Evolutionary conservation across 345 rosid species (phyloP).

Genomic region (Hibiscus tridactylites): DNA sequence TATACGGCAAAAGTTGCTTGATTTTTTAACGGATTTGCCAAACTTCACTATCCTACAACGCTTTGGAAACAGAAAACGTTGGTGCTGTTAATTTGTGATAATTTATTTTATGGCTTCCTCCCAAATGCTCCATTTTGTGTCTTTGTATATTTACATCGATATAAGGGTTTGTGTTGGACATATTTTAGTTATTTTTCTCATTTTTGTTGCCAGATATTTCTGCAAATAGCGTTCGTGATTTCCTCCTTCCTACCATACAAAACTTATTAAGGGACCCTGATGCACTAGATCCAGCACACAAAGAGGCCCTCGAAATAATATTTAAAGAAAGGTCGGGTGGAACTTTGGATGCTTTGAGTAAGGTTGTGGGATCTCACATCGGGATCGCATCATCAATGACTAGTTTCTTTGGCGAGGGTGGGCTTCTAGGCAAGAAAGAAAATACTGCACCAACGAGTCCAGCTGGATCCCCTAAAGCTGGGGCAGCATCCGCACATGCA

Average conservation of each 20-base stretch:
- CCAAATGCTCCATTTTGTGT: background rate
- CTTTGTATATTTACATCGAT: background rate
- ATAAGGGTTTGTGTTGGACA: background rate
- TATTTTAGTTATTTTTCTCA: background rate
- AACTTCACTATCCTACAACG: background rate
- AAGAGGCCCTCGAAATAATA: conserved; percentile 90
- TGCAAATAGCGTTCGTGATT: conserved; percentile 58
- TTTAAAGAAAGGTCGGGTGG: conserved; percentile 88
- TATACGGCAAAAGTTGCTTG: background rate
- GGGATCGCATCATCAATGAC: conserved; percentile 84
- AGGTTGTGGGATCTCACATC: conserved; percentile 93
- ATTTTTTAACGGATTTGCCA: background rate
- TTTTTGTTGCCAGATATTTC: conserved; percentile 56
- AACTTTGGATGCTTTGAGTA: conserved; percentile 66
- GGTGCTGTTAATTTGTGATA: background rate
- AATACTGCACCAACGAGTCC: conserved; percentile 22
- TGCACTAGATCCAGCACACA: conserved; percentile 89
- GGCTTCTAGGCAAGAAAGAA: conserved; percentile 78
- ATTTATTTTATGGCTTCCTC: background rate
- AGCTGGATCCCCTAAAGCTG: conserved; percentile 40
- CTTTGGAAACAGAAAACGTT: background rate
- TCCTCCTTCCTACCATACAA: conserved; percentile 69
- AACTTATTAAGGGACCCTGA: conserved; percentile 81
- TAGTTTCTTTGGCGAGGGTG: conserved; percentile 84
- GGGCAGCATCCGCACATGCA: conserved; percentile 7